Base-by-base conservation (phyloP, 1,284 basidiomycete genomes). In the Cyathus pygmaeus region DNA sequence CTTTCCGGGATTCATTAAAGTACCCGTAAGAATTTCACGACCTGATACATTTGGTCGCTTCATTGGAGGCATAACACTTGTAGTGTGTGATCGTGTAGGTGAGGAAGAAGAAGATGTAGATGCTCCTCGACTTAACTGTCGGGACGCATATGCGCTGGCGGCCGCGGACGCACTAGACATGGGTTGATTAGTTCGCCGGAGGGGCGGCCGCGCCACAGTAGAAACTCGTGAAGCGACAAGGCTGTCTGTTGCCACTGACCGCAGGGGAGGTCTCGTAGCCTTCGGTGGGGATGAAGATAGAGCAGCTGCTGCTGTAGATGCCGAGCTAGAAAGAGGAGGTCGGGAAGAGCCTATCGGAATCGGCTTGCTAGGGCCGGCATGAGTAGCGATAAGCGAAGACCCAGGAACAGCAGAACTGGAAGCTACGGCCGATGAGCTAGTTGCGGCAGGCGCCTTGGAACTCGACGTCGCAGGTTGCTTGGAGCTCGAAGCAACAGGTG, bases 11-110 rank as follows among this genome's bases (percentile, higher is more conserved):
- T 60, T 67, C 55, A 66, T 61, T 15, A 64, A 61, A 53, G 60
- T 58, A 7, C 65, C 69, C 1, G 56, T 53, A 23, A 62, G 64
- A 30, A 67, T 57, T 49, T 69, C 67, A 39, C 64, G 60, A 21
- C 64, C 63, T 21, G 67, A 65, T 4, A 60, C 61, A 6, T 64
- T 60, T 15, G 63, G 61, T 49, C 63, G 68, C 62, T 65, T 61
- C 5, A 57, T 33, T 5, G 29, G 53, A n/a, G 24, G 26, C 24
- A n/a, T 46, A 7, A 9, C 44, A 21, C 21, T 47, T 47, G 44
- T 7, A 47, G 9, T 47, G n/a, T 21, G 7, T 47, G 44, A 21
- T 21, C 44, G 44, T 26, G 44, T n/a, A 47, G 44, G 24, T 9
- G 44, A 47, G n/a, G 44, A 36, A 36, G 33, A 26, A 46, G 44